Conservation (phyloP, 2,329 filamentous ascomycete genomes). For the Colletotrichum destructivum region DNA sequence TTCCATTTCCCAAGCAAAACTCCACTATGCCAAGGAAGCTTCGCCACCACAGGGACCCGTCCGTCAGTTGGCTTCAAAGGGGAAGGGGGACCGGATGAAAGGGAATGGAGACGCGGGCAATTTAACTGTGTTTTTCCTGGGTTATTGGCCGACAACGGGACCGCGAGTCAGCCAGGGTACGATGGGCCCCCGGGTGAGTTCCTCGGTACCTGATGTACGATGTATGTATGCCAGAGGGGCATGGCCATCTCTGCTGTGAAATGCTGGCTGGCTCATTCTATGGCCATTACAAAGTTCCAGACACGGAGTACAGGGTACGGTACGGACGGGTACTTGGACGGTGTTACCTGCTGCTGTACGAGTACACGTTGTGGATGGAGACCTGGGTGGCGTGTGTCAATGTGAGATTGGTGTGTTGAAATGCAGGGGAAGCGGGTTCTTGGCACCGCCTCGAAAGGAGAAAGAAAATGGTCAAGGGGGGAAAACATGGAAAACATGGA, state of each 20-base stretch:
- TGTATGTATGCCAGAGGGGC: neutral
- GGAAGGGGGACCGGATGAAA: neutral
- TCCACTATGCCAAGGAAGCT: conserved; percentile 41
- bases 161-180: conserved; percentile 24
- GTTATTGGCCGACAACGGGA: conserved; percentile 4
- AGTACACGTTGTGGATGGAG: neutral
- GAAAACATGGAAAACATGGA: neutral
- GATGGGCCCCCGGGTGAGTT: neutral
- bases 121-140: conserved; percentile 9
- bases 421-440: conserved; percentile 40
- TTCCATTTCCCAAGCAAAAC: conserved; percentile 3
- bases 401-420: conserved; percentile 26
- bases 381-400: neutral
- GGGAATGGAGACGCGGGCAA: conserved; percentile 12
- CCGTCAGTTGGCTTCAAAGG: neutral
- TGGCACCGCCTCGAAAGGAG: conserved; percentile 26
- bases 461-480: conserved; percentile 9
- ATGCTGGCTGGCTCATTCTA: neutral
- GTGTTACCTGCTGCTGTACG: neutral
- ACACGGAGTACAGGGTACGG: neutral
- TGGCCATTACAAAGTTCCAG: neutral
- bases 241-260: neutral
- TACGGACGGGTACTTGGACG: neutral
- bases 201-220: neutral
- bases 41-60: conserved; percentile 34